Evolutionary conservation across 75 land plant genomes (phyloP).

Genomic region (Chamaecyparis obtusa): DNA sequence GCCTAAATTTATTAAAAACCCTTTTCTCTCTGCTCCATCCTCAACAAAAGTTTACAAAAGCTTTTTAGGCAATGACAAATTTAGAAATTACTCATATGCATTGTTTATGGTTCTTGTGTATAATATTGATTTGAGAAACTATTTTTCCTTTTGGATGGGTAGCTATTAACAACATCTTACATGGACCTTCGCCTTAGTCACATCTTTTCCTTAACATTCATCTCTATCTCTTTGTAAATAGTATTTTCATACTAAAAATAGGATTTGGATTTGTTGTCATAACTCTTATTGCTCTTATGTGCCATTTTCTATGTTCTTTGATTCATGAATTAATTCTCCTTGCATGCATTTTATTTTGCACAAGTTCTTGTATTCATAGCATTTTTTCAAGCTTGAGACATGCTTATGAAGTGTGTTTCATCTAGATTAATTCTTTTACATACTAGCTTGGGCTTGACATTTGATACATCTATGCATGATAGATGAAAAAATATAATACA

Average conservation of each 20-base stretch:
- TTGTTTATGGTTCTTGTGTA: background rate
- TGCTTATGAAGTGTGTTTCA: background rate
- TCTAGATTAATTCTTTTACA: background rate
- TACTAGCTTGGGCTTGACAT: background rate
- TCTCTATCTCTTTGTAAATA: background rate
- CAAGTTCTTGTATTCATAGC: background rate
- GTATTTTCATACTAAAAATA: background rate
- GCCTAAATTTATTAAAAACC: no score
- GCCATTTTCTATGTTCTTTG: background rate
- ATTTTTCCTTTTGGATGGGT: constrained; percentile 3
- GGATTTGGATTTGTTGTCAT: background rate
- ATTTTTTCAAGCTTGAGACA: background rate
- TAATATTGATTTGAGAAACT: background rate
- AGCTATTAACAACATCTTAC: constrained; percentile 10
- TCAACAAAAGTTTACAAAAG: no score
- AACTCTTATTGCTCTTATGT: background rate
- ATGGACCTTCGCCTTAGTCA: constrained; percentile 3
- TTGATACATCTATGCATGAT: background rate
- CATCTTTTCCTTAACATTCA: background rate
- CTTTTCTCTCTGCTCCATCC: no score
- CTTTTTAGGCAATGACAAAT: background rate
- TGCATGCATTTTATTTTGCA: background rate
- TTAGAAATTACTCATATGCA: background rate
- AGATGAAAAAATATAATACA: no score
- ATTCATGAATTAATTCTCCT: background rate